phyloP scores from a whole-genome alignment of 2,329 filamentous ascomycete species.

The Plectosphaerella plurivora region DNA sequence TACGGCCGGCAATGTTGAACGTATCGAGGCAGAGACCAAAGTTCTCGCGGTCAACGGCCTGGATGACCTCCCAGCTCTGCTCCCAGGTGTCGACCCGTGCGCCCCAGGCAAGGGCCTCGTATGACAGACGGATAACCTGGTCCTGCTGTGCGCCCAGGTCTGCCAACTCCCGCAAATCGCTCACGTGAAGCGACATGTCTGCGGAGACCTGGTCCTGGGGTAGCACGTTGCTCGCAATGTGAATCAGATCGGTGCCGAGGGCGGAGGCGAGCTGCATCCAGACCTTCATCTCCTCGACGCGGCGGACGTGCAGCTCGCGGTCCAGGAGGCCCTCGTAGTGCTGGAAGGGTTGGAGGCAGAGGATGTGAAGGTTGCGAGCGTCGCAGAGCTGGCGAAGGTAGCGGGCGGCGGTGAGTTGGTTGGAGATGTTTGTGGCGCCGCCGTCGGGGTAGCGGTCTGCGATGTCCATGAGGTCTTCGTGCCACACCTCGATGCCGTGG shows the following conservation, averaged over 20 bases:
- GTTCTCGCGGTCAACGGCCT: constrained; percentile 61
- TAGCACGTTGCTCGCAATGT: constrained; percentile 70
- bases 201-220: constrained; percentile 37
- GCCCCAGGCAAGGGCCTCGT: constrained; percentile 71
- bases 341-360: constrained; percentile 72
- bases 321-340: constrained; percentile 73
- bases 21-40: constrained; percentile 76
- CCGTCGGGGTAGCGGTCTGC: constrained; percentile 40
- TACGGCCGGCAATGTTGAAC: constrained; percentile 69
- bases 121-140: constrained; percentile 63
- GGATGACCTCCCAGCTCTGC: constrained; percentile 63
- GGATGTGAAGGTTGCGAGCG: constrained; percentile 49
- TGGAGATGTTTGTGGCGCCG: constrained; percentile 27
- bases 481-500: constrained; percentile 70
- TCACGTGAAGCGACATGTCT: constrained; percentile 50
- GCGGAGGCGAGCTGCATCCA: constrained; percentile 66
- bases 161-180: constrained; percentile 60
- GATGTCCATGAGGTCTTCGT: constrained; percentile 67
- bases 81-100: constrained; percentile 71
- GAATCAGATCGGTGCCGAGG: constrained; percentile 66
- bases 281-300: constrained; percentile 58
- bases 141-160: constrained; percentile 57
- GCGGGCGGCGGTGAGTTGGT: constrained; percentile 53
- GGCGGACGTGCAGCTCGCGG: constrained; percentile 48
- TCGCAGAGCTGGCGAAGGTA: constrained; percentile 54